phyloP scores from a whole-genome alignment of 352 stramenopile species.

The Phytophthora foliorum region DNA sequence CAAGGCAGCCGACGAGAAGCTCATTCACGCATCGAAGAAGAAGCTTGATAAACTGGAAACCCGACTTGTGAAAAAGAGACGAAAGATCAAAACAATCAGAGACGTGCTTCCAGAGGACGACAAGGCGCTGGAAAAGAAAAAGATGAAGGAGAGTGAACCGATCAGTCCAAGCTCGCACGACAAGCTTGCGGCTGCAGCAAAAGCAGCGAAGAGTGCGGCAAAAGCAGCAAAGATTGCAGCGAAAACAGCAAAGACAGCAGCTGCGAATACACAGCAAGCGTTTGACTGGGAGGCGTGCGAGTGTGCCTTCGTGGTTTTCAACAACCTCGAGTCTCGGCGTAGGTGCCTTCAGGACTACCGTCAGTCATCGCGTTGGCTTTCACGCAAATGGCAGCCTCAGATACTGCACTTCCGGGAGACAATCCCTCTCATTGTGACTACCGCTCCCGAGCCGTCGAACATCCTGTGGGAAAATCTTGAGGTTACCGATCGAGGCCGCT shows the following conservation, averaged over 20 bases:
- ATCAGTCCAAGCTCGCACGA: slow-evolving; percentile 16
- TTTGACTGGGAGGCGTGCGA: slow-evolving; percentile 75
- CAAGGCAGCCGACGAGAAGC: slow-evolving; percentile 44
- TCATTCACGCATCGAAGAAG: slow-evolving; percentile 41
- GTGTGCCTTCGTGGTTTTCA: slow-evolving; percentile 91
- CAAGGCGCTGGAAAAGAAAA: slow-evolving; percentile 41
- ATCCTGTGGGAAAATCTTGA: slow-evolving; percentile 91
- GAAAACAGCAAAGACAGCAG: slow-evolving; percentile 18
- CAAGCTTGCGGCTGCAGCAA: slow-evolving; percentile 38
- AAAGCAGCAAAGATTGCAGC: slow-evolving; percentile 19
- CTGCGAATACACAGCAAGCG: slow-evolving; percentile 42
- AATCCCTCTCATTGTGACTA: slow-evolving; percentile 54
- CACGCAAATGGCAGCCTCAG: slow-evolving; percentile 56
- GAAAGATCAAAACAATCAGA: slow-evolving; percentile 64
- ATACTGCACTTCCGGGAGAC: slow-evolving; percentile 58
- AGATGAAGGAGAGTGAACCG: slow-evolving; percentile 1
- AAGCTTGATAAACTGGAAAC: slow-evolving; percentile 25
- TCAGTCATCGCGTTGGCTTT: slow-evolving; percentile 50
- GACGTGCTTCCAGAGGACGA: slow-evolving; percentile 29
- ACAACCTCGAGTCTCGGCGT: slow-evolving; percentile 79
- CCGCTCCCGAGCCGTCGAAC: slow-evolving; percentile 81
- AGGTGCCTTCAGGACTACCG: slow-evolving; percentile 85
- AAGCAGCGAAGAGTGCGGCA: slow-evolving; percentile 20
- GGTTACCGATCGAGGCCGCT: slow-evolving; percentile 62
- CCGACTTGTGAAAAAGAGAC: slow-evolving; percentile 47